Conservation (phyloP, 2,329 filamentous ascomycete species). For the Hypoxylon sp. region DNA sequence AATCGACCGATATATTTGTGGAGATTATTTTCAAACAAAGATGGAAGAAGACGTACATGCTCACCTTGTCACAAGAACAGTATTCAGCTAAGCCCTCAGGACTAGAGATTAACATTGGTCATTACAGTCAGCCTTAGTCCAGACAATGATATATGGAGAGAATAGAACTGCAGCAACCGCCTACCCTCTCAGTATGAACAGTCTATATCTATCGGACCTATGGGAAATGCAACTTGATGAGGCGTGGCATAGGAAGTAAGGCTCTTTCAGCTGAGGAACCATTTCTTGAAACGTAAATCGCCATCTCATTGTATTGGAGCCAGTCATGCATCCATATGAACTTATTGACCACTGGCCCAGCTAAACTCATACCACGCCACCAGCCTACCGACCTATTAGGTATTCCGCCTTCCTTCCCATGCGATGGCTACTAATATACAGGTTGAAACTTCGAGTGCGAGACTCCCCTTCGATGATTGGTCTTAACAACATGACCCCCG, state of each 20-base stretch:
- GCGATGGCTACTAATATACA: constrained; percentile 41
- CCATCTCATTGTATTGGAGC: constrained; percentile 22
- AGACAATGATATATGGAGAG: background rate
- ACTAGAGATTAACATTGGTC: background rate
- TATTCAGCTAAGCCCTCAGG: background rate
- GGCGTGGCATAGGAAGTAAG: background rate
- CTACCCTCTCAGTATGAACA: background rate
- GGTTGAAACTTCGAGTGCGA: constrained; percentile 25
- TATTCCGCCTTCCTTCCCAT: constrained; percentile 16
- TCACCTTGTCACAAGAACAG: background rate
- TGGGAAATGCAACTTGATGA: background rate
- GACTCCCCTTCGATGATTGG: constrained; percentile 12
- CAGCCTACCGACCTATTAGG: constrained; percentile 24
- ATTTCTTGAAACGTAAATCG: background rate
- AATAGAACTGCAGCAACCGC: background rate
- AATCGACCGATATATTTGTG: background rate
- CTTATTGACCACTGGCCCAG: background rate
- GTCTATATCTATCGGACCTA: background rate
- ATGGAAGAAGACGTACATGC: background rate
- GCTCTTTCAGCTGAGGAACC: background rate
- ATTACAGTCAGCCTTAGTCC: background rate
- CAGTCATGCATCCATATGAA: constrained; percentile 7
- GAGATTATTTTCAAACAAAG: background rate
- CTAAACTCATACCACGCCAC: constrained; percentile 13
- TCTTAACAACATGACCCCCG: constrained; percentile 8